Conservation (phyloP, 2,329 filamentous ascomycete species). For the Xylaria sp. region DNA sequence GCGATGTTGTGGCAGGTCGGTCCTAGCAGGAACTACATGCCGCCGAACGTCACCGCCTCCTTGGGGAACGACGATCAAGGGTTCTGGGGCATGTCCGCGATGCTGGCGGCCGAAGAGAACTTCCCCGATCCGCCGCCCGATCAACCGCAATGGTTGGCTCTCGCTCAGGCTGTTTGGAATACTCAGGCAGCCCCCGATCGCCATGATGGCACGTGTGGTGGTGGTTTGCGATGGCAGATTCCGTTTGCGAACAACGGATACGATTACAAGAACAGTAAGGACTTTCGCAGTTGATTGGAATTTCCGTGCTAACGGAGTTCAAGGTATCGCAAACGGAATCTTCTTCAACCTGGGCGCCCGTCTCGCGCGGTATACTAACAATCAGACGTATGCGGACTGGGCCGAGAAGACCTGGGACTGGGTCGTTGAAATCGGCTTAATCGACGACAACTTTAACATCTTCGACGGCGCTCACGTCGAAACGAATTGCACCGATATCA, state of each 20-base stretch:
- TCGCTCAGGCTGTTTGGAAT: slow-evolving; percentile 62
- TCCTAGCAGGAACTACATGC: slow-evolving; percentile 44
- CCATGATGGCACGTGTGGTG: slow-evolving; percentile 55
- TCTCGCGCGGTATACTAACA: slow-evolving; percentile 58
- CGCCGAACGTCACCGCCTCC: slow-evolving; percentile 37
- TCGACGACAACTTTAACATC: slow-evolving; percentile 41
- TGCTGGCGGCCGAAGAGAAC: slow-evolving; percentile 57
- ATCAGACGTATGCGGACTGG: slow-evolving; percentile 58
- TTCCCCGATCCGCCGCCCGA: slow-evolving; percentile 50
- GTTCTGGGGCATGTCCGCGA: slow-evolving; percentile 61
- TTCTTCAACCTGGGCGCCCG: slow-evolving; percentile 51
- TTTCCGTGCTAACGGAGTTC: slow-evolving; percentile 17
- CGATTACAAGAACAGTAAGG: slow-evolving; percentile 34
- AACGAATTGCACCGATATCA: slow-evolving; percentile 43
- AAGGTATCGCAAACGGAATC: slow-evolving; percentile 42
- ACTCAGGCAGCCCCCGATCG: slow-evolving; percentile 50
- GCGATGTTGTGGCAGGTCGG: slow-evolving; percentile 44
- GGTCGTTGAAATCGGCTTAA: slow-evolving; percentile 43
- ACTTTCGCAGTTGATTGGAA: background rate
- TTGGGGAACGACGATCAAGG: slow-evolving; percentile 53
- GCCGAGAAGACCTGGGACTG: slow-evolving; percentile 56
- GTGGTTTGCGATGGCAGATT: slow-evolving; percentile 65
- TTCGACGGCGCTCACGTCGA: slow-evolving; percentile 47
- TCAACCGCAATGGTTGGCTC: slow-evolving; percentile 55
- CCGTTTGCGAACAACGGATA: slow-evolving; percentile 54